Conservation (phyloP, 164 flowering plant species). For the Warburgia ugandensis region DNA sequence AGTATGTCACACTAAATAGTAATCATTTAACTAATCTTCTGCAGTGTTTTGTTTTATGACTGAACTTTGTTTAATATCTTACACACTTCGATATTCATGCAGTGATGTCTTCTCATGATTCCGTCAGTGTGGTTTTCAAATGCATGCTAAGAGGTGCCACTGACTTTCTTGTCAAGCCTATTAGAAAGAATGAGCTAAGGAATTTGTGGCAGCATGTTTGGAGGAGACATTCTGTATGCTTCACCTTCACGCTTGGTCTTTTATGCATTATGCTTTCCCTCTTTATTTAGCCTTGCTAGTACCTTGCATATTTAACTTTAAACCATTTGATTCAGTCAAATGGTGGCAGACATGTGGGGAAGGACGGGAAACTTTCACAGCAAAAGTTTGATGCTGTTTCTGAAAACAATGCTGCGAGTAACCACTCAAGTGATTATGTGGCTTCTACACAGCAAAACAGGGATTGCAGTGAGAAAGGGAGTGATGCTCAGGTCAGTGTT, state of each 20-base stretch:
- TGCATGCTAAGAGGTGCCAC: slow-evolving; percentile 96
- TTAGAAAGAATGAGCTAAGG: slow-evolving; percentile 81
- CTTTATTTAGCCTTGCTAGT: not conserved
- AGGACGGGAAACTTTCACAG: slow-evolving; percentile 35
- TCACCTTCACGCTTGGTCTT: not conserved
- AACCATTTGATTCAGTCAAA: slow-evolving; percentile 22
- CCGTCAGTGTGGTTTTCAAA: slow-evolving; percentile 64
- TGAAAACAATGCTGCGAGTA: slow-evolving; percentile 47
- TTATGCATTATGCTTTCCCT: not conserved
- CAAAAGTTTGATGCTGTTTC: slow-evolving; percentile 36
- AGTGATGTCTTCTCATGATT: slow-evolving; percentile 96
- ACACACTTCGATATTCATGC: slow-evolving; percentile 25
- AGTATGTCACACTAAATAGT: slow-evolving; percentile 37
- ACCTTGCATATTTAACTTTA: no score
- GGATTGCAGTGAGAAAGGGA: slow-evolving; percentile 56
- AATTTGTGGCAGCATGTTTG: slow-evolving; percentile 99
- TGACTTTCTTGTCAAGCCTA: slow-evolving; percentile 90
- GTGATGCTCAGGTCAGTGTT: slow-evolving; percentile 73
- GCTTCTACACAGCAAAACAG: slow-evolving; percentile 31
- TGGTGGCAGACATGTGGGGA: slow-evolving; percentile 12
- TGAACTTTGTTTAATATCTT: not conserved
- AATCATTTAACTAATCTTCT: not conserved
- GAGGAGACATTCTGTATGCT: slow-evolving; percentile 82
- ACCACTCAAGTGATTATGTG: slow-evolving; percentile 39
- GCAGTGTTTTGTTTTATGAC: no score